Evolutionary conservation across 129 eudicot species (phyloP).

Genomic region (Gnaphalium uliginosum): DNA sequence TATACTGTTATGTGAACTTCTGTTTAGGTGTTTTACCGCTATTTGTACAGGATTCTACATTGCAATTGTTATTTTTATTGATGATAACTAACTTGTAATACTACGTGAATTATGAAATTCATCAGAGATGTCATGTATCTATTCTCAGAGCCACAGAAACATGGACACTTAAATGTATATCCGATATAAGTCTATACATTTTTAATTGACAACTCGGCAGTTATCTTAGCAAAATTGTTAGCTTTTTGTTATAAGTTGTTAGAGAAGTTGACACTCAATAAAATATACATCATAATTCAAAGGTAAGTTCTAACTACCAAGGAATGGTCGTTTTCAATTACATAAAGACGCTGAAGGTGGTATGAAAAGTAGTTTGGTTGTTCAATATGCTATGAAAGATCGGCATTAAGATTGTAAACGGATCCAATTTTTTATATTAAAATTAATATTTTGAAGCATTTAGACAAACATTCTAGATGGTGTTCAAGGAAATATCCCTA

Average conservation of each 20-base stretch:
- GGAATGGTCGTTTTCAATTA: not conserved
- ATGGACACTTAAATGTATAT: not conserved
- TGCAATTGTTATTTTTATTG: not conserved
- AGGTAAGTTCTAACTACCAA: not conserved
- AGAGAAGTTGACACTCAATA: not conserved
- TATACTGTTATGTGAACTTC: conserved; percentile 1
- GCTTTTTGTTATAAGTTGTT: not conserved
- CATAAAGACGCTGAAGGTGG: not conserved
- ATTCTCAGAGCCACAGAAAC: not conserved
- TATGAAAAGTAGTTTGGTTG: not conserved
- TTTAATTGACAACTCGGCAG: not conserved
- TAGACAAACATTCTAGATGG: not conserved
- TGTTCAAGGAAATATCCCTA: not conserved
- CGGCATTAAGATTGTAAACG: not conserved
- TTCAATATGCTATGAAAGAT: not conserved
- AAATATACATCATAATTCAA: too few species aligned
- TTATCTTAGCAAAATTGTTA: not conserved
- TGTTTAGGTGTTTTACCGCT: not conserved
- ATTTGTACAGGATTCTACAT: conserved; percentile 3
- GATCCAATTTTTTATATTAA: not conserved
- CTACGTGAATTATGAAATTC: not conserved
- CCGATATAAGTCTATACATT: not conserved
- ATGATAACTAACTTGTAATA: not conserved
- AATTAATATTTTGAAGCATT: not conserved
- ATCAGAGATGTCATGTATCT: not conserved